These are phyloP conservation scores for Ascochyta viciae-villosae DNA, from an alignment of 2,329 filamentous ascomycete species.

Conservation along the genomic window DNA sequence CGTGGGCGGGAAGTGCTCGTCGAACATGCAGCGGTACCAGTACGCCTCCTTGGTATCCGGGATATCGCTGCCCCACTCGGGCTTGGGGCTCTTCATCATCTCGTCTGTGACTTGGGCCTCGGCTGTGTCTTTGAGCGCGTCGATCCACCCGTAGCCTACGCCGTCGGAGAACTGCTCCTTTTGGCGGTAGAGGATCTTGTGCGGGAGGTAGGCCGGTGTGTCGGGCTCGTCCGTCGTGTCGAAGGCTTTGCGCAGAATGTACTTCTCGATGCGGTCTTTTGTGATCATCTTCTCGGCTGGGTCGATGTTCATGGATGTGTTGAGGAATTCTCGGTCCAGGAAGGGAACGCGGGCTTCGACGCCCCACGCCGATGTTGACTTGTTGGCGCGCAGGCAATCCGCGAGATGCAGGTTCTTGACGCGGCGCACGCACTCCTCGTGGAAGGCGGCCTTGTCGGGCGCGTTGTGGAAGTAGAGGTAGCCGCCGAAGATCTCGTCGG, in stretches of 20 bases:
- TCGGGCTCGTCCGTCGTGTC: slow-evolving; percentile 88
- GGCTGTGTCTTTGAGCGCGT: slow-evolving; percentile 93
- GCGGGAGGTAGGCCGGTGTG: slow-evolving; percentile 85
- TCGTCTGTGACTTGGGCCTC: slow-evolving; percentile 91
- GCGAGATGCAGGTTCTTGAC: slow-evolving; percentile 96
- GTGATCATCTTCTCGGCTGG: slow-evolving; percentile 88
- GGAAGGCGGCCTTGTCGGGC: slow-evolving; percentile 89
- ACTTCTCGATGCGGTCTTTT: slow-evolving; percentile 90
- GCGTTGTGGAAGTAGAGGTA: slow-evolving; percentile 99
- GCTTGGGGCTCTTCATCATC: slow-evolving; percentile 98
- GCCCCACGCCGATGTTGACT: slow-evolving; percentile 97
- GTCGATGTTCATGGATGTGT: slow-evolving; percentile 91
- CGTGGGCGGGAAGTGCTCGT: slow-evolving; percentile 93
- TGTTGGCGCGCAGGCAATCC: slow-evolving; percentile 98
- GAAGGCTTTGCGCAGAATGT: slow-evolving; percentile 97
- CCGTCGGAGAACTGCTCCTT: slow-evolving; percentile 99
- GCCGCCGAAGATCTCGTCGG: slow-evolving; percentile 97
- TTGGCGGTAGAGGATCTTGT: slow-evolving; percentile 95
- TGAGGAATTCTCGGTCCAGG: slow-evolving; percentile 96
- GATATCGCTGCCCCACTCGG: slow-evolving; percentile 91
- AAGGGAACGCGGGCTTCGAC: slow-evolving; percentile 97
- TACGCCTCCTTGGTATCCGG: slow-evolving; percentile 97
- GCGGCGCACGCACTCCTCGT: slow-evolving; percentile 90
- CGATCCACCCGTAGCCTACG: slow-evolving; percentile 99
- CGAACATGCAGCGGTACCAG: slow-evolving; percentile 99